A percentile compares a stretch with the other conserved stretches of the same genome.
Evolutionary conservation across 163 green algal species (phyloP).

Genomic region (Chlamydomonas reinhardtii): DNA sequence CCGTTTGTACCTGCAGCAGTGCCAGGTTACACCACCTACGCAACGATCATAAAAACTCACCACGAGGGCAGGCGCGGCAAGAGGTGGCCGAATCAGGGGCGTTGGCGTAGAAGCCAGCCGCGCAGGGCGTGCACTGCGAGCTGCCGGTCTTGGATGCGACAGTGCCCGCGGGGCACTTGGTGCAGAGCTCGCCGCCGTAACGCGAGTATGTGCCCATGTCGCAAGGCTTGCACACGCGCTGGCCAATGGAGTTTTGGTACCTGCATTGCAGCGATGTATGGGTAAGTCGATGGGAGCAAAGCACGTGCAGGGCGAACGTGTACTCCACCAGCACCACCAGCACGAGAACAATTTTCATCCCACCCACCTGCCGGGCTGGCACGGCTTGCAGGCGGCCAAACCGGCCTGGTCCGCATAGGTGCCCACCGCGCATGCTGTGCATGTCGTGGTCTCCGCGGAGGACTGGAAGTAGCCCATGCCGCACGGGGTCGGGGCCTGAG

Average conservation of each 20-base stretch:
- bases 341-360: too few species aligned
- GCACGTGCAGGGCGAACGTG: too few species aligned
- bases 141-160: constrained; percentile 26
- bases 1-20: too few species aligned
- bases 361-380: constrained; percentile 19
- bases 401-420: constrained; percentile 16
- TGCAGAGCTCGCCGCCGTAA: constrained; percentile 12
- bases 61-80: constrained; percentile 29
- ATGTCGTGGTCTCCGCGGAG: neutral
- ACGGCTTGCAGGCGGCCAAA: constrained; percentile 7
- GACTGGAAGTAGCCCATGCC: constrained; percentile 39
- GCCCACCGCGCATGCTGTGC: neutral
- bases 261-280: too few species aligned
- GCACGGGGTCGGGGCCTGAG: constrained; percentile 4
- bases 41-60: too few species aligned
- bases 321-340: too few species aligned
- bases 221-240: too few species aligned
- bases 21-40: too few species aligned
- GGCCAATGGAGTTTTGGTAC: too few species aligned
- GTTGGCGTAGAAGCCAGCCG: constrained; percentile 36
- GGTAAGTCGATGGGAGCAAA: too few species aligned
- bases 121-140: neutral
- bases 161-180: neutral
- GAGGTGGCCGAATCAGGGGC: neutral
- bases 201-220: too few species aligned